Conservation (phyloP, 2,329 filamentous ascomycete species). For the Cordyceps farinosa region DNA sequence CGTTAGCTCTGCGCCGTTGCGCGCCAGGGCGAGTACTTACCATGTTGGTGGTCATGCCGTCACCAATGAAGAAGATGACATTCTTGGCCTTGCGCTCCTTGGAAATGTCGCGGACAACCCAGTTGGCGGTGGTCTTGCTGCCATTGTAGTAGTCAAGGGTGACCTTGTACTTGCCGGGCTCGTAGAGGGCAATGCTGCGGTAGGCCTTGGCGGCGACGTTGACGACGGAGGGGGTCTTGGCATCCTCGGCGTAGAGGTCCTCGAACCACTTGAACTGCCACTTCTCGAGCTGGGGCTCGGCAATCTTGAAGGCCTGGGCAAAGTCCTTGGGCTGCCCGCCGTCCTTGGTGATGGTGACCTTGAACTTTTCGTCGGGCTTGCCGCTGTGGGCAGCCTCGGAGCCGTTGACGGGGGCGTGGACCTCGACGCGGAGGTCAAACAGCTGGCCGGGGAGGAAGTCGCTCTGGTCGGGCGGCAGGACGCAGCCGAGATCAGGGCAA, state of each 20-base stretch:
- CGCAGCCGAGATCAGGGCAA: constrained; percentile 56
- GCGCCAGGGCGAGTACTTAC: constrained; percentile 25
- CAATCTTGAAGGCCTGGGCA: constrained; percentile 63
- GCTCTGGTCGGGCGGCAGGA: constrained; percentile 61
- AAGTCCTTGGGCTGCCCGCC: constrained; percentile 51
- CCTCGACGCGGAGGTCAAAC: constrained; percentile 79
- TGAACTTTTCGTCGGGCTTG: constrained; percentile 70
- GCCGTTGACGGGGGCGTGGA: constrained; percentile 78
- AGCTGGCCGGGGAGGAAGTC: constrained; percentile 81
- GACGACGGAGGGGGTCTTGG: constrained; percentile 65
- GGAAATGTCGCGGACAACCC: constrained; percentile 69
- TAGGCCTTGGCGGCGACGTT: constrained; percentile 79
- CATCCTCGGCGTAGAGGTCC: constrained; percentile 75
- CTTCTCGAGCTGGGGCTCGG: constrained; percentile 69
- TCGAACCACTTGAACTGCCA: constrained; percentile 87
- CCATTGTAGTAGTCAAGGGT: constrained; percentile 72
- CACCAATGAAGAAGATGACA: constrained; percentile 79
- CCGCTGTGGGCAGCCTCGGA: constrained; percentile 70
- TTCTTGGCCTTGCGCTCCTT: constrained; percentile 76
- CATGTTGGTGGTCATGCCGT: constrained; percentile 72
- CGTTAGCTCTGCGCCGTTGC: constrained; percentile 17
- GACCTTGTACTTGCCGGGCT: constrained; percentile 76
- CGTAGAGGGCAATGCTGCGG: constrained; percentile 69
- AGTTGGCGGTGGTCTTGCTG: constrained; percentile 68
- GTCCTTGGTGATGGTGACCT: constrained; percentile 67